Conservation (phyloP, 805 yeast species). For the Wickerhamomyces bovis region DNA sequence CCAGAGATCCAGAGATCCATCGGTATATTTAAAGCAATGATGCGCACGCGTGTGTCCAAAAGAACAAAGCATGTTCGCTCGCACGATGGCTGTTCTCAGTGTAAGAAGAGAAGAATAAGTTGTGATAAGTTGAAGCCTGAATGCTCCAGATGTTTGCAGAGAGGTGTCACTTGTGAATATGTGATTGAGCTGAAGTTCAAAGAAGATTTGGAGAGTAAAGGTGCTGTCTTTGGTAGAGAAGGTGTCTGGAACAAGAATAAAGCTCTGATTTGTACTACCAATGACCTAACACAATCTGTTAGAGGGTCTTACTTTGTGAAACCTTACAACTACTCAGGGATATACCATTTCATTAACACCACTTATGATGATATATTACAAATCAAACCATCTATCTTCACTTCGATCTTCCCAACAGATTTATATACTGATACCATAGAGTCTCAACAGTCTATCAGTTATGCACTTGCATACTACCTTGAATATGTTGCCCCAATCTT, state of each 20-base stretch:
- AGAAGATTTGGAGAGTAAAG: conserved; percentile 7
- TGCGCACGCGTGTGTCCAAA: neutral
- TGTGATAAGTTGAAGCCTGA: conserved; percentile 7
- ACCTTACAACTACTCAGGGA: neutral
- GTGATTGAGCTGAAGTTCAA: conserved; percentile 4
- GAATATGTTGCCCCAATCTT: conserved; percentile 8
- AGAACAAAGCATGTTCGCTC: conserved; percentile 2
- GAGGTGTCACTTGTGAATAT: conserved; percentile 3
- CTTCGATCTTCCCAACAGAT: neutral
- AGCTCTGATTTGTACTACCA: neutral
- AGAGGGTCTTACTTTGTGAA: neutral
- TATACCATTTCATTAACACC: conserved; percentile 4
- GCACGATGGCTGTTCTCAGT: conserved; percentile 3
- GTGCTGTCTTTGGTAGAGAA: conserved; percentile 9
- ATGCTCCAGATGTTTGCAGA: conserved; percentile 2
- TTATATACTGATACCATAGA: neutral
- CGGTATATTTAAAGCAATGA: neutral
- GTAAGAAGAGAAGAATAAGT: conserved; percentile 1
- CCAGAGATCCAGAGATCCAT: too few species aligned
- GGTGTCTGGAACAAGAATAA: conserved; percentile 6
- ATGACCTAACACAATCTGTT: conserved; percentile 1
- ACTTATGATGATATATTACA: neutral
- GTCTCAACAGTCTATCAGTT: neutral
- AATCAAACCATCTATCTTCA: neutral
- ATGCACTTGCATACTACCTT: conserved; percentile 5